Evolutionary conservation across 2,329 filamentous ascomycete species (phyloP), one percentile per base, ranked within the genome.

Genomic region (Thielaviopsis cerberus): DNA sequence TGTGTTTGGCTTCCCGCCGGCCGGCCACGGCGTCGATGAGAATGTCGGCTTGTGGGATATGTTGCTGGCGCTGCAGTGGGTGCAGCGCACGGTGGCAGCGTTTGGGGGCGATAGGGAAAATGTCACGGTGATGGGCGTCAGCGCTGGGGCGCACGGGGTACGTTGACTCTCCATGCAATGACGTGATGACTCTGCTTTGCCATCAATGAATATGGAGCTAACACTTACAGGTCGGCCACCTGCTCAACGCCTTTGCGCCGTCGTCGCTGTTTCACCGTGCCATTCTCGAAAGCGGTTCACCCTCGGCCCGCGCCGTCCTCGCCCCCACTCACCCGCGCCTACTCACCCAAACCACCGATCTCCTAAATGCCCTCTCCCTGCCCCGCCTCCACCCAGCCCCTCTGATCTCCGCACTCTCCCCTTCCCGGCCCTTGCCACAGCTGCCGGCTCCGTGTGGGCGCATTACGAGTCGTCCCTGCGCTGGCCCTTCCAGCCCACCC

Each of bases 401-500:
- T 80, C 60, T 64, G 69, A 6, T 76, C 20, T 63, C 0, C 59
- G 64, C 1, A 57, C 10, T 0, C 6, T 59, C 0, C 57, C 55
- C 17, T 76, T 80, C 22, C 54, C 57, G 11, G 79, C 76, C 63
- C 72, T 71, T 3, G 71, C 74, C 53, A 22, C 34, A 11, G 34
- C 60, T 27, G 23, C 54, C 25, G 13, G 1, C 17, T 25, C 51
- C 5, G 69, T 80, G 27, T 80, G 72, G 69, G 62, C 67, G 10
- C 66, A 66, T 52, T 74, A 75, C 64, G 66, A 67, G n/a, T 62
- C 65, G 3, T 70, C 68, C 34, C 69, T 80, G 8, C 71, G 73
- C 26, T 82, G 79, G 79, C 73, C 85, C 0, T 88, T 86, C 69
- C 84, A 86, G 64, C 83, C 83, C 7, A 79, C 87, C 57, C 72